Base-by-base conservation (phyloP, 2,329 filamentous ascomycete genomes). In the Xylariomycetidae sp. region DNA sequence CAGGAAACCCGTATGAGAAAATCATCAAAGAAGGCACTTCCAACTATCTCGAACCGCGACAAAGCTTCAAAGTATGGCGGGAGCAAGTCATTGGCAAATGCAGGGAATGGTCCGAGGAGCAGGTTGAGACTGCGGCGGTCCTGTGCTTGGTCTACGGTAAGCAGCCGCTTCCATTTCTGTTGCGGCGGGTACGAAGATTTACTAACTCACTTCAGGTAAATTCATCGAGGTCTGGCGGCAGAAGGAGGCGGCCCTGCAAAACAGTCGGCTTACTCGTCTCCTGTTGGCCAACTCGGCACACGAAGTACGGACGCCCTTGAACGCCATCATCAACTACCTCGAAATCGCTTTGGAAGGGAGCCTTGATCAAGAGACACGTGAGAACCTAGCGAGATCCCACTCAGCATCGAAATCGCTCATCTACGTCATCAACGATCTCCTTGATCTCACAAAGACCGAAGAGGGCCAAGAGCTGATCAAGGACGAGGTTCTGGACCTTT, bases 221-320 rank as follows among this genome's bases (percentile, higher is more conserved):
- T 95, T 95, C 54, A 94, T 94, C 47, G 85, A 93, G 50, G 87
- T 94, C 2, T 94, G 88, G 88, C 72, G 86, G 35, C 85, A 94
- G 53, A 94, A 94, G 46, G 88, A 95, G 56, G 82, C 80, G 2
- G 85, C 85, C 0, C 54, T 94, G 38, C 82, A 93, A 48, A 90
- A 69, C 52, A 93, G 83, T 46, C 82, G 89, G 39, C 66, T 95
- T 2, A 94, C 86, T 0, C 71, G 77, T 29, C 60, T 95, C 4
- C 61, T 95, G 2, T 67, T 95, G 15, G 85, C 87, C 4, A 94
- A 95, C 44, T 93, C 87, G 0, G 88, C 88, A 0, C 89, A 95
- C 44, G 88, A 95, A 63, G 86, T 95, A 7, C 80, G 89, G 31
- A 95, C 88, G 0, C 88, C 88, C 0, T 63, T 95, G 2, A 95